These are phyloP conservation scores for Candida stauntonica DNA, from an alignment of 805 yeast genomes.

Conservation along the genomic window DNA sequence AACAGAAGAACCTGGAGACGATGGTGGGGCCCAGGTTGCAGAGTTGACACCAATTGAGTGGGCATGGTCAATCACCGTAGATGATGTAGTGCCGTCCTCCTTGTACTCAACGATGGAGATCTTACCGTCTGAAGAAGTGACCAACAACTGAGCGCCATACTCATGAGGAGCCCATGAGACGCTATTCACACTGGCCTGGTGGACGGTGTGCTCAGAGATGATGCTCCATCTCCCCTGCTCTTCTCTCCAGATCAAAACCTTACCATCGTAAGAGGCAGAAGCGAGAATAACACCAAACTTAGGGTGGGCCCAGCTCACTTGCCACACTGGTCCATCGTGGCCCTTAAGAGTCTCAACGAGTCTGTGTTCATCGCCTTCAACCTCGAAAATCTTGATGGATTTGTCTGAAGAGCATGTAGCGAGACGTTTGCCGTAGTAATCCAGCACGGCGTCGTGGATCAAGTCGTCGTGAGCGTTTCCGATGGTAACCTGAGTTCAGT, in stretches of 20 bases:
- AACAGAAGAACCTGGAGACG: conserved; percentile 30
- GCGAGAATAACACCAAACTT: conserved; percentile 94
- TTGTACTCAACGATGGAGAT: conserved; percentile 88
- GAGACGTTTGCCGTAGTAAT: conserved; percentile 91
- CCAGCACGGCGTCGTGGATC: conserved; percentile 95
- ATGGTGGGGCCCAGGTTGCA: conserved; percentile 89
- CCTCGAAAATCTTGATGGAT: conserved; percentile 90
- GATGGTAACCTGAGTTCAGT: conserved; percentile 63
- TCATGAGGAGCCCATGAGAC: conserved; percentile 98
- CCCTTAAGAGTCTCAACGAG: conserved; percentile 82
- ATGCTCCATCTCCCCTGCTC: conserved; percentile 77
- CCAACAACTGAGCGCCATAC: conserved; percentile 85
- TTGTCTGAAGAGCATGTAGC: conserved; percentile 97
- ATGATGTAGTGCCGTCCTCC: conserved; percentile 78
- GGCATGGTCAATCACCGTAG: conserved; percentile 52
- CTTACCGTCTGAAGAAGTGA: conserved; percentile 91
- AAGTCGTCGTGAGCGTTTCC: conserved; percentile 89
- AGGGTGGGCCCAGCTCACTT: conserved; percentile 98
- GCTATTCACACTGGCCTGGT: conserved; percentile 91
- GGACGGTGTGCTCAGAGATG: conserved; percentile 82
- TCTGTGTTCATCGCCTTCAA: conserved; percentile 79
- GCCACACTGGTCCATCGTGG: conserved; percentile 99
- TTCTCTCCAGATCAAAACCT: conserved; percentile 92
- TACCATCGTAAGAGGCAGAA: conserved; percentile 93
- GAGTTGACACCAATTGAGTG: conserved; percentile 93